Conservation (phyloP, 2,329 filamentous ascomycete species). For the Dactylonectria estremocensis region DNA sequence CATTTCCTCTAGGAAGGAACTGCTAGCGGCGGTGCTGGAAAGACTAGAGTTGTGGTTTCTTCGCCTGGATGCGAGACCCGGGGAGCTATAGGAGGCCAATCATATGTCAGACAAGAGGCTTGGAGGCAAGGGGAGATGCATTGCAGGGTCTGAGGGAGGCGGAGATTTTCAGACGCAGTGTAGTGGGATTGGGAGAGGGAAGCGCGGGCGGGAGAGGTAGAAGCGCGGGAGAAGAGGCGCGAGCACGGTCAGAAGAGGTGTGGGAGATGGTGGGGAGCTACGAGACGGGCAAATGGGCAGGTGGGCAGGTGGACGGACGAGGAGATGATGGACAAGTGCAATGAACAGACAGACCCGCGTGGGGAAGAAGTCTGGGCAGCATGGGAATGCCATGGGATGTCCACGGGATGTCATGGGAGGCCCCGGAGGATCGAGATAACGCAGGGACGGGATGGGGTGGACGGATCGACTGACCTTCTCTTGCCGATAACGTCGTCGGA, state of each 20-base stretch:
- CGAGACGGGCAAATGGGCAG: constrained; percentile 9
- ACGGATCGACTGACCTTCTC: constrained; percentile 73
- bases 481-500: constrained; percentile 74
- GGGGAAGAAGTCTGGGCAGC: constrained; percentile 23
- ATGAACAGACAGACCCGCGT: constrained; percentile 28
- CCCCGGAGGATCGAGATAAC: constrained; percentile 21
- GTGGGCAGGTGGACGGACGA: constrained; percentile 19
- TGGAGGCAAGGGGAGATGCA: constrained; percentile 37
- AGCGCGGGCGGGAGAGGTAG: constrained; percentile 24
- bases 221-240: constrained; percentile 41
- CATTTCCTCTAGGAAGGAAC: constrained; percentile 78
- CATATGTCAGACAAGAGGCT: constrained; percentile 60
- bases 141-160: constrained; percentile 39
- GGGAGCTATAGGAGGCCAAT: constrained; percentile 69
- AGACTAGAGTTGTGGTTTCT: constrained; percentile 70
- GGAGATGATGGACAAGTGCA: constrained; percentile 14
- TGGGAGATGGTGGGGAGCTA: constrained; percentile 23
- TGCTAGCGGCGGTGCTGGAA: constrained; percentile 74
- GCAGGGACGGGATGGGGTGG: constrained; percentile 32
- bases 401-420: constrained; percentile 21
- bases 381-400: constrained; percentile 22
- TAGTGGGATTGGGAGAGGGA: constrained; percentile 31
- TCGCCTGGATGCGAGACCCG: constrained; percentile 66
- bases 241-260: constrained; percentile 32
- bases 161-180: constrained; percentile 34